Base-by-base conservation (phyloP, 306 rosid species). In the Vigna angularis region DNA sequence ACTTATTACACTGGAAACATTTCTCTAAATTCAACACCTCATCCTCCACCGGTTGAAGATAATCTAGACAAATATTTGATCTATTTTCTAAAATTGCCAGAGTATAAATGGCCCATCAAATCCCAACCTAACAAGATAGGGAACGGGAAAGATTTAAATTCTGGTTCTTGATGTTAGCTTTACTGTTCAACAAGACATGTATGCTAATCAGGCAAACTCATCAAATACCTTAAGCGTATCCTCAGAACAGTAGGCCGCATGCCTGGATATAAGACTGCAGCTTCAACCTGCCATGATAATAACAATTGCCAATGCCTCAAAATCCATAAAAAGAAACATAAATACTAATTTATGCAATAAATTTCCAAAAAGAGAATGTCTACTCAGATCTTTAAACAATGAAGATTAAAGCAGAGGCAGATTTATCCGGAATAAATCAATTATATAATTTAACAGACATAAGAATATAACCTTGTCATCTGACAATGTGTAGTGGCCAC, bases 201-300 rank as follows among this genome's bases (percentile, higher is more conserved):
- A 42, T 45, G 49, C 38, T 24, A 57, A 55, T 47, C 14, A 63
- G 13, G 65, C 3, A 73, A 80, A 49, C 14, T 20, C 30, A 57
- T 71, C 24, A 66, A 80, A 82, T 85, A 90, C 99, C 99, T 93
- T 85, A 95, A 75, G 70, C 97, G 97, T 47, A 95, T 85, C 86
- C 99, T 92, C 86, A 93, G 75, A 50, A 95, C 98, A 40, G 99
- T 95, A 61, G 99, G 98, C 44, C 90, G 91, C 83, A 56, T 65
- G 68, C 99, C 98, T 38, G 98, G 93, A 81, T 95, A 95, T 84
- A 95, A 72, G 78, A 95, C 92, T 68, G 98, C 98, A 66, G 97
- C 96, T 88, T 95, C 97, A 86, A 92, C 92, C 98, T 95, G 87
- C 73, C 81, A 81, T 30, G 47, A 63, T 74, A 74, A 66, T 52